Percentiles rank a stretch among this genome's conserved stretches.
Conservation (phyloP, 768 basidiomycete genomes). For the Imleria badia region DNA sequence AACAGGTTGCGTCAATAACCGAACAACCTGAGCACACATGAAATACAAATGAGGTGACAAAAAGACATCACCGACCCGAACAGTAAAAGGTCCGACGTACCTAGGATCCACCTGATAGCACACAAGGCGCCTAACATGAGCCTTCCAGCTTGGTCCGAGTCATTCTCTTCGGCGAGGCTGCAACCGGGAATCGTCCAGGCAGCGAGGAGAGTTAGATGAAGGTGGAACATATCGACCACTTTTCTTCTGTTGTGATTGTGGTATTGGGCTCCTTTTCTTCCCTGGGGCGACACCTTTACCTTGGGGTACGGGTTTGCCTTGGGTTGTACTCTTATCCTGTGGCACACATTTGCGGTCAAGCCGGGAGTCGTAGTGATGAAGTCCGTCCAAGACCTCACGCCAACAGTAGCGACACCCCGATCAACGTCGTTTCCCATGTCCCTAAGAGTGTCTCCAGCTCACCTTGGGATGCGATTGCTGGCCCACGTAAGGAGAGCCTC, state of each 20-base stretch:
- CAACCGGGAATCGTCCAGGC: conserved; percentile 20
- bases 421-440: conserved; percentile 77
- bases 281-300: conserved; percentile 12
- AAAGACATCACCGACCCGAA: not conserved
- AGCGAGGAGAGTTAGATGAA: conserved; percentile 20
- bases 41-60: not conserved
- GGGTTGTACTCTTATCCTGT: conserved; percentile 2
- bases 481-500: conserved; percentile 52
- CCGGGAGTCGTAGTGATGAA: conserved; percentile 21
- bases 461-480: conserved; percentile 42
- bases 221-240: conserved; percentile 33
- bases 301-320: not conserved
- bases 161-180: conserved; percentile 57
- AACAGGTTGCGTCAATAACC: conserved; percentile 1
- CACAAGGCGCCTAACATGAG: conserved; percentile 69
- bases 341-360: conserved; percentile 2
- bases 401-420: conserved; percentile 51
- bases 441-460: conserved; percentile 62
- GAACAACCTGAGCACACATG: too few species aligned
- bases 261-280: conserved; percentile 17
- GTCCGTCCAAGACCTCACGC: conserved; percentile 54
- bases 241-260: conserved; percentile 31
- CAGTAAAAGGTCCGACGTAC: conserved; percentile 43
- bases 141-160: conserved; percentile 67
- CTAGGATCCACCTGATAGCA: conserved; percentile 59